phyloP scores from a whole-genome alignment of 1,139 yeast species.

The Yarrowia galli region DNA sequence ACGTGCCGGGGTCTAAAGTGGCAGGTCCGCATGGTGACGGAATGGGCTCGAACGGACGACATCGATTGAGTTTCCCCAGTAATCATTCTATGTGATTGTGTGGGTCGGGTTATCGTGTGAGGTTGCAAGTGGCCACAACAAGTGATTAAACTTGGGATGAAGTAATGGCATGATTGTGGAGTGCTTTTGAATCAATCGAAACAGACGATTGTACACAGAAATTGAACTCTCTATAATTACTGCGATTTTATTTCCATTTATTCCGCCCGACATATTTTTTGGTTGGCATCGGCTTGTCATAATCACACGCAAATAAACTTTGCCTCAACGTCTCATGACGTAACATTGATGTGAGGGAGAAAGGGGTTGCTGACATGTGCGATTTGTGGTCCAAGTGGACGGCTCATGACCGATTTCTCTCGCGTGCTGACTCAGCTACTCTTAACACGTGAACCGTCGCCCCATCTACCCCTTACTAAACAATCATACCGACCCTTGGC shows the following conservation, averaged over 20 bases:
- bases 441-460: background rate
- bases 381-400: background rate
- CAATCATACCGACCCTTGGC: background rate
- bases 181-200: no score
- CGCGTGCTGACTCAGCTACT: background rate
- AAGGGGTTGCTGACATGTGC: background rate
- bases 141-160: no score
- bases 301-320: conserved; percentile 5
- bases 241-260: background rate
- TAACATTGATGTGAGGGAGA: background rate
- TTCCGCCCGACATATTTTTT: background rate
- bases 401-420: no score
- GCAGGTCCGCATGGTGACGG: background rate
- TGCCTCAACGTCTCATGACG: conserved; percentile 11
- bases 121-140: no score
- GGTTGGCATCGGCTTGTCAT: background rate
- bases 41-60: conserved; percentile 2
- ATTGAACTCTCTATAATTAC: background rate
- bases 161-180: no score
- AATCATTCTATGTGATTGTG: no score
- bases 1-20: background rate
- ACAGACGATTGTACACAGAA: background rate
- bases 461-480: background rate
- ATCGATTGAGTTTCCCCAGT: background rate
- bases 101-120: no score